These are phyloP conservation scores for Fusarium zealandicum DNA, from an alignment of 2,329 filamentous ascomycete genomes.

Conservation along the genomic window DNA sequence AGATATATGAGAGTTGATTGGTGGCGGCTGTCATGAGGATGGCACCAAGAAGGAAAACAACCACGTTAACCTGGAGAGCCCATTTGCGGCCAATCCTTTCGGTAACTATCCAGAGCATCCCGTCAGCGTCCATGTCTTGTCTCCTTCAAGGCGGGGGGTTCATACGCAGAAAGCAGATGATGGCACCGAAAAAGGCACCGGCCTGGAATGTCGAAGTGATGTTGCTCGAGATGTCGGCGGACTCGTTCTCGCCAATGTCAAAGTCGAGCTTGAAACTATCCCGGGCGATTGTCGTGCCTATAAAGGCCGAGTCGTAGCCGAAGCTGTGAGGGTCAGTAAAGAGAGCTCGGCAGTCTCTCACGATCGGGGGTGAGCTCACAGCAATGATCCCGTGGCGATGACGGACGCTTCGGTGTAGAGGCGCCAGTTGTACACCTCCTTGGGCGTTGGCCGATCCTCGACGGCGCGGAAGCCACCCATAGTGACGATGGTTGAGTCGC, in stretches of 20 bases:
- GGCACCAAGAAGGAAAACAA: slow-evolving; percentile 54
- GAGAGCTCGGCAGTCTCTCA: fast-evolving
- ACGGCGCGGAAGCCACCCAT: slow-evolving; percentile 55
- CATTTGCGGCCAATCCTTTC: slow-evolving; percentile 59
- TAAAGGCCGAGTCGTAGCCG: slow-evolving; percentile 62
- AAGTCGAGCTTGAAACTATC: slow-evolving; percentile 55
- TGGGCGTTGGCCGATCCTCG: slow-evolving; percentile 63
- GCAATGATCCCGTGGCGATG: slow-evolving; percentile 56
- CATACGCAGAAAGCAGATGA: slow-evolving; percentile 54
- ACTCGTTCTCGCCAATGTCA: slow-evolving; percentile 40
- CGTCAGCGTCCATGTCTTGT: background rate
- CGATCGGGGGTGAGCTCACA: slow-evolving; percentile 42
- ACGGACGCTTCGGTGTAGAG: slow-evolving; percentile 57
- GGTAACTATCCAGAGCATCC: slow-evolving; percentile 42
- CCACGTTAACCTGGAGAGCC: slow-evolving; percentile 56
- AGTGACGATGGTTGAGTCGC: slow-evolving; percentile 2
- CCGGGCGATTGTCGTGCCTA: slow-evolving; percentile 61
- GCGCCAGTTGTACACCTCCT: slow-evolving; percentile 62
- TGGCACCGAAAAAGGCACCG: slow-evolving; percentile 61
- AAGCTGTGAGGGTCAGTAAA: slow-evolving; percentile 47
- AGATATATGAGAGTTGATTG: slow-evolving; percentile 54
- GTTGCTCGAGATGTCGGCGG: slow-evolving; percentile 48
- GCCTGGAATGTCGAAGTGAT: slow-evolving; percentile 58
- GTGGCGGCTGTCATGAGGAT: slow-evolving; percentile 53
- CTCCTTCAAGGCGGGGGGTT: background rate